phyloP scores from a whole-genome alignment of 257 asterid genomes.

The Primulina tabacum region DNA sequence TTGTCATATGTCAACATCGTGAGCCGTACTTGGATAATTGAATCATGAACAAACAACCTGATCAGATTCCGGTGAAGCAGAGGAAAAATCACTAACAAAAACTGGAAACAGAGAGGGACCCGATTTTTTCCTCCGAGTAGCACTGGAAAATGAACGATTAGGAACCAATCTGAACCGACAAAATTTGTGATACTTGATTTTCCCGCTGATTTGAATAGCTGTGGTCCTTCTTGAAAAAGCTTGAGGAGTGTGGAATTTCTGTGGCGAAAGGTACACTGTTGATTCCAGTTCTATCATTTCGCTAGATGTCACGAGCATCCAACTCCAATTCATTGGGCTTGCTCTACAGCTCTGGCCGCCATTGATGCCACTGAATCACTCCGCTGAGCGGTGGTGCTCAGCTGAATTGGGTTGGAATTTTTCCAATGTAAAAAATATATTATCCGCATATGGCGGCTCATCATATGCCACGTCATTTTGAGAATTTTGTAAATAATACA shows the following conservation, averaged over 20 bases:
- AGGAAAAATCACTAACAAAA: slow-evolving; percentile 29
- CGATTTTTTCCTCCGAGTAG: slow-evolving; percentile 11
- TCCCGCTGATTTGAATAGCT: slow-evolving; percentile 19
- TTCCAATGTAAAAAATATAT: too few relatives aligned
- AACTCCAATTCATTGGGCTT: not conserved
- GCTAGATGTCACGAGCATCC: not conserved
- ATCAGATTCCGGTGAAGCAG: slow-evolving; percentile 30
- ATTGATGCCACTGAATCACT: not conserved
- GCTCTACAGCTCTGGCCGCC: slow-evolving; percentile 2
- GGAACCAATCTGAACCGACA: slow-evolving; percentile 23
- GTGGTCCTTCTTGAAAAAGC: slow-evolving; percentile 19
- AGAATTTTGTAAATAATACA: too few relatives aligned
- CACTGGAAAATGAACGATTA: slow-evolving; percentile 20
- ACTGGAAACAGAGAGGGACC: slow-evolving; percentile 29
- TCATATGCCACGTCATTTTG: not conserved
- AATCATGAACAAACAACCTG: slow-evolving; percentile 28
- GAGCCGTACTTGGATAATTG: not conserved
- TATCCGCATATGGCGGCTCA: not conserved
- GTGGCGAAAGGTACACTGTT: slow-evolving; percentile 14
- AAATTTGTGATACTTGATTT: slow-evolving; percentile 23
- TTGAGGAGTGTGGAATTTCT: slow-evolving; percentile 19
- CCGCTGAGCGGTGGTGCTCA: not conserved
- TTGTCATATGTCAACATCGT: not conserved
- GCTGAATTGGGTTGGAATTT: not conserved
- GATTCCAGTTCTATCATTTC: slow-evolving; percentile 35